Percentiles rank a stretch among this genome's conserved stretches.
Conservation (phyloP, 352 stramenopile genomes). For the Globisporangium orthogonon region DNA sequence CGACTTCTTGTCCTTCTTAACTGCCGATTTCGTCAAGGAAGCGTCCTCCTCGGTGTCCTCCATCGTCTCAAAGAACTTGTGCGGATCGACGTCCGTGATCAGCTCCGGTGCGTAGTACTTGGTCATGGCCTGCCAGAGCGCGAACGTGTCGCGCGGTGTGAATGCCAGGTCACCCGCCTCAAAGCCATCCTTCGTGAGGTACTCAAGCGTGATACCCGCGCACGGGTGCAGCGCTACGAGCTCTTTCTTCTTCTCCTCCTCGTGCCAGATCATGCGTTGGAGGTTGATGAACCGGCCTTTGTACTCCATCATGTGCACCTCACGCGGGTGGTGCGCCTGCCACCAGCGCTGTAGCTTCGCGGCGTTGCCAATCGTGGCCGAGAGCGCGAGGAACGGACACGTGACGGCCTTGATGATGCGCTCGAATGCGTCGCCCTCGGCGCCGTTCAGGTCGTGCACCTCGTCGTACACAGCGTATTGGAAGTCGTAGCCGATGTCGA, state of each 20-base stretch:
- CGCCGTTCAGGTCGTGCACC: slow-evolving; percentile 96
- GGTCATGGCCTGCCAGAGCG: slow-evolving; percentile 90
- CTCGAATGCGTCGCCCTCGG: slow-evolving; percentile 95
- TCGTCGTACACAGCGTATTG: slow-evolving; percentile 99
- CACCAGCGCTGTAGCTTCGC: slow-evolving; percentile 93
- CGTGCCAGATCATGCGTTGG: slow-evolving; percentile 94
- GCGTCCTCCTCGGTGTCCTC: slow-evolving; percentile 29
- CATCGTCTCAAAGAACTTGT: slow-evolving; percentile 88
- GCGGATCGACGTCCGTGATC: slow-evolving; percentile 91
- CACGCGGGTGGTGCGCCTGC: slow-evolving; percentile 81
- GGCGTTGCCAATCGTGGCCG: slow-evolving; percentile 97
- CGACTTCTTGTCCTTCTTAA: slow-evolving; percentile 26
- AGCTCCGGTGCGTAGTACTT: slow-evolving; percentile 63
- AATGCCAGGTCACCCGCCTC: slow-evolving; percentile 87
- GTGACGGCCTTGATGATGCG: slow-evolving; percentile 93
- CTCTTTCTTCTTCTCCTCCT: slow-evolving; percentile 59
- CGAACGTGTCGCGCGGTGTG: slow-evolving; percentile 96
- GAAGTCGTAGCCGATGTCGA: slow-evolving; percentile 90
- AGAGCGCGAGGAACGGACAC: slow-evolving; percentile 97
- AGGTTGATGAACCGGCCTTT: slow-evolving; percentile 98
- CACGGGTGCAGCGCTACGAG: slow-evolving; percentile 79
- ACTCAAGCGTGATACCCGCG: slow-evolving; percentile 78
- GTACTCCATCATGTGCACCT: slow-evolving; percentile 93
- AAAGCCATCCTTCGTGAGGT: slow-evolving; percentile 79
- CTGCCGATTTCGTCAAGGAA: slow-evolving; percentile 4